These are phyloP conservation scores for Globisporangium spinosum DNA, from an alignment of 352 stramenopile genomes.

Conservation along the genomic window DNA sequence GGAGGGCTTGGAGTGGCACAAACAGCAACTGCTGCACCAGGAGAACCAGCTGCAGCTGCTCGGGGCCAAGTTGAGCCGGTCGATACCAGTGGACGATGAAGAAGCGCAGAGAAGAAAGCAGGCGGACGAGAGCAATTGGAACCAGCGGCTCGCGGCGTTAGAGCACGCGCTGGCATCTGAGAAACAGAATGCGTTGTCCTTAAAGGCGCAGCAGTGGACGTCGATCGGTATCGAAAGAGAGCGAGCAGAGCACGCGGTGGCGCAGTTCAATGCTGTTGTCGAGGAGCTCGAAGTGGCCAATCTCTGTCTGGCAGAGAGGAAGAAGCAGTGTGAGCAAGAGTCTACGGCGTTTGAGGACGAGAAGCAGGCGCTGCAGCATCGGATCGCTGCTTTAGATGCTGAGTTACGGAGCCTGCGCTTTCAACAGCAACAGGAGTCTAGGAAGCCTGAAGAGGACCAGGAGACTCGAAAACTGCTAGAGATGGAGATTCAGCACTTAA, in stretches of 20 bases:
- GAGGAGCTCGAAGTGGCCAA: conserved; percentile 69
- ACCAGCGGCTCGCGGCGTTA: conserved; percentile 48
- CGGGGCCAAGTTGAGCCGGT: conserved; percentile 47
- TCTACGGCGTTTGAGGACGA: conserved; percentile 22
- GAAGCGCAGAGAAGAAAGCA: conserved; percentile 35
- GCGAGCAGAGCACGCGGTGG: conserved; percentile 36
- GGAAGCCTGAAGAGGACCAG: neutral
- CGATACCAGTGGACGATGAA: conserved; percentile 47
- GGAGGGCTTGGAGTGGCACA: conserved; percentile 36
- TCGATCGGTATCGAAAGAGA: conserved; percentile 40
- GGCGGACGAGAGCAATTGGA: conserved; percentile 52
- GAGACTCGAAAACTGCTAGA: conserved; percentile 1
- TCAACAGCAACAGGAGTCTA: conserved; percentile 3
- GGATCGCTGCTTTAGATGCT: conserved; percentile 19
- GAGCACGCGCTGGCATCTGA: conserved; percentile 51
- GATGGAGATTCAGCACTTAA: neutral
- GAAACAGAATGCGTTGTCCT: conserved; percentile 30
- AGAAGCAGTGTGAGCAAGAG: conserved; percentile 53
- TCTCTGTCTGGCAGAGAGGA: conserved; percentile 64
- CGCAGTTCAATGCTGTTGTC: conserved; percentile 33
- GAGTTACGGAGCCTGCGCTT: neutral
- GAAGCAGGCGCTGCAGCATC: conserved; percentile 23
- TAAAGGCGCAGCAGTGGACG: conserved; percentile 38
- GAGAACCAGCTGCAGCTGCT: conserved; percentile 42
- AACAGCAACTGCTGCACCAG: conserved; percentile 30